Evolutionary conservation across 2,329 filamentous ascomycete species (phyloP), one percentile per base, ranked within the genome.

Genomic region (Colletotrichum neosansevieriae): DNA sequence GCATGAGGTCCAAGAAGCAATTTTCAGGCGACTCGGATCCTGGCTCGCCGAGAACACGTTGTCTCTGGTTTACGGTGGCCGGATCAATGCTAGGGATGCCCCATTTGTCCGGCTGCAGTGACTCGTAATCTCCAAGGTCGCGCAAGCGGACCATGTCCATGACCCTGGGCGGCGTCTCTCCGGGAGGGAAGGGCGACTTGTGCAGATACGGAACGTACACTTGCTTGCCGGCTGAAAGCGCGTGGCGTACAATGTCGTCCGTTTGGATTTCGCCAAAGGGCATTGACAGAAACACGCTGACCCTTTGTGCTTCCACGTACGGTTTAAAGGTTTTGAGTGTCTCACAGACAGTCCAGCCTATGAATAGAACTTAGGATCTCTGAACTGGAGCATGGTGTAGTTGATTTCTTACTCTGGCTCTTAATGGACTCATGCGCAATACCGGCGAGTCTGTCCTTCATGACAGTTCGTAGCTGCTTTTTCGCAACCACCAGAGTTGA

Each of bases 281-380:
- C 96, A 99, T 99, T 11, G 95, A 96, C 15, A 99, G 85, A 77
- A 97, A 99, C 64, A 99, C 86, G 73, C 93, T 94, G 75, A 99
- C 88, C 60, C 89, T 86, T 69, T 84, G 86, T 47, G 96, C 94
- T 62, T 90, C 84, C 71, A 88, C 82, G 77, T 97, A 99, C 62
- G 94, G 91, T 58, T 88, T 85, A 74, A 94, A 88, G 11, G 85
- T 83, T 50, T 91, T 82, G 42, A 98, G 81, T 6, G 86, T 82
- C 61, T 88, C 85, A 72, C 90, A 91, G 21, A 93, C 89, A 72
- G 82, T 82, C 58, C 83, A 80, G 73, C 93, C 93, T 96, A 77
- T 38, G 11, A 29, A 13, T 13, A 10, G 51, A 24, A n/a, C 24
- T 58, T 24, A 58, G 56, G n/a, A 47, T 2, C 17, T 2, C n/a